Conservation (phyloP, 345 rosid species). For the Excoecaria cochinchinensis region DNA sequence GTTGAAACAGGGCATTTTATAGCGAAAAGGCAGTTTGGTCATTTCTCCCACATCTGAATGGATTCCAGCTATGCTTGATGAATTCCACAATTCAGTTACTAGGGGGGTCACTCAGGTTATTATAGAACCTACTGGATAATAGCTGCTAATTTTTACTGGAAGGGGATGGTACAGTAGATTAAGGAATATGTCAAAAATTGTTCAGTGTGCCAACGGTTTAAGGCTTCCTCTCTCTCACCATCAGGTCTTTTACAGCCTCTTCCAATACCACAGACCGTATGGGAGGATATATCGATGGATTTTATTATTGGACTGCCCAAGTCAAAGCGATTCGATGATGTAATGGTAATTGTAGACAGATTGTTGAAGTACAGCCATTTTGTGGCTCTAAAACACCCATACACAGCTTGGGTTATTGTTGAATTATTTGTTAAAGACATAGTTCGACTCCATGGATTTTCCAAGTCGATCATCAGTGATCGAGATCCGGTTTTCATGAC, state of each 20-base stretch:
- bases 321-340: neutral
- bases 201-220: neutral
- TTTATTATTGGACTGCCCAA: neutral
- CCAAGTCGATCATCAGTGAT: neutral
- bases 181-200: neutral
- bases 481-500: neutral
- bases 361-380: neutral
- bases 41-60: neutral
- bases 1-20: neutral
- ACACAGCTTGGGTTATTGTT: neutral
- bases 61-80: neutral
- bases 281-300: neutral
- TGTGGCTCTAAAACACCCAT: neutral
- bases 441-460: neutral
- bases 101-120: neutral
- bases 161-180: neutral
- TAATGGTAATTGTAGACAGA: neutral
- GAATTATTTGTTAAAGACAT: neutral
- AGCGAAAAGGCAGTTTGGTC: neutral
- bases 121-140: neutral
- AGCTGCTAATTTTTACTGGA: neutral
- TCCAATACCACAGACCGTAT: neutral
- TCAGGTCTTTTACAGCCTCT: neutral
- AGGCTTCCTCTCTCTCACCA: neutral
- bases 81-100: neutral